Base-by-base conservation (phyloP, 2,329 filamentous ascomycete species). In the Hypocrella siamensis region DNA sequence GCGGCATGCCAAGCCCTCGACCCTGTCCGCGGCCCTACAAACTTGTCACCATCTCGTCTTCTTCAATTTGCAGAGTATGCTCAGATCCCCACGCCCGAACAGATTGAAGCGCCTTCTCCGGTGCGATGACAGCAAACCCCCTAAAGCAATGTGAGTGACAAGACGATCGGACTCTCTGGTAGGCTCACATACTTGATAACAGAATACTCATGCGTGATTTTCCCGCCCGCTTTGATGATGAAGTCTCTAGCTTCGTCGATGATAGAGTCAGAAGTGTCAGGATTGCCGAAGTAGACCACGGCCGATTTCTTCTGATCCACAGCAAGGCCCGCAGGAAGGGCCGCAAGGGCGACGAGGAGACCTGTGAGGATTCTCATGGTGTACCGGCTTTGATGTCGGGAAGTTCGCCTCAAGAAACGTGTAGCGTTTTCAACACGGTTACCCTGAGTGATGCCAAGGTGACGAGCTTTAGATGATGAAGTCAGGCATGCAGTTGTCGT, bases 171-270 rank as follows among this genome's bases (percentile, higher is more conserved):
- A 19, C 16, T 26, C n/a, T 9, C 6, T 3, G 17, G 10, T 14
- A 18, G n/a, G 16, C 15, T 7, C 15, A 42, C 75, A 50, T 66
- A 84, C 78, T 73, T 70, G 53, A 77, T 70, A 35, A 75, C 49
- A 29, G 60, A 58, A 54, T 83, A 90, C 46, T 77, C 70, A 58
- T 92, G 83, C 16, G 79, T 90, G 44, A 93, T 83, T 31, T 70
- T 56, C 25, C 82, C 83, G 31, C 81, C 81, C 25, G 75, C 75
- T 28, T 75, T 62, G 32, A 63, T 56, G 44, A 93, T 75, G 3
- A 71, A 69, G 26, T 77, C 56, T 61, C 79, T 90, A 28, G 82
- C 84, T 34, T 79, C 55, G 16, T 74, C 59, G 19, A 93, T 53
- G 22, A 92, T 60, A 22, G 62, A 65, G 40, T 78, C 60, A 15